Conservation (phyloP, 106 monocot species). For the Dendrobium nobile region DNA sequence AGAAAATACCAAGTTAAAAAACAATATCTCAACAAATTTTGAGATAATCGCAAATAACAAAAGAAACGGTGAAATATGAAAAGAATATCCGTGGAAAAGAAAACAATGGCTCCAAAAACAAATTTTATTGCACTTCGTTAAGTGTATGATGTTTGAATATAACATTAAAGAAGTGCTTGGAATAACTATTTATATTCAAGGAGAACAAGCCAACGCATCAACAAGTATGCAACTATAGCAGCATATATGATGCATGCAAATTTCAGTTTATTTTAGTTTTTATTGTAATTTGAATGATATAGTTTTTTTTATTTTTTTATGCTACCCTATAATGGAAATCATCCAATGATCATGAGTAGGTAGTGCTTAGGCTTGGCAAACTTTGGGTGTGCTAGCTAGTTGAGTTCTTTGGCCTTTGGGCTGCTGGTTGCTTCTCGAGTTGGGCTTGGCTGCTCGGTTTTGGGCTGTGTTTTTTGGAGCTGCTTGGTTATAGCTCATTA, state of each 20-base stretch:
- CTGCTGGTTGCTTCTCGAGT: too few relatives aligned
- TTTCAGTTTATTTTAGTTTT: too few relatives aligned
- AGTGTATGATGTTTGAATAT: background rate
- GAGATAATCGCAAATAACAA: background rate
- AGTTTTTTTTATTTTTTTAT: too few relatives aligned
- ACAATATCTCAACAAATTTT: background rate
- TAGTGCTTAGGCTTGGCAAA: too few relatives aligned
- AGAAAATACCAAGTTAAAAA: background rate
- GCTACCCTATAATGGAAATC: too few relatives aligned
- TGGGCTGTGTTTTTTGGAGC: too few relatives aligned
- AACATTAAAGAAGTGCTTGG: background rate
- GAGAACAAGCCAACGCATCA: background rate
- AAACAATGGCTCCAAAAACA: slow-evolving; percentile 2
- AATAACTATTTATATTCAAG: background rate
- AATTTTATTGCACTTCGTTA: background rate
- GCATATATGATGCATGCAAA: background rate
- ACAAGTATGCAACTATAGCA: background rate
- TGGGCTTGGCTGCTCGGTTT: too few relatives aligned
- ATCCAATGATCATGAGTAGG: too few relatives aligned
- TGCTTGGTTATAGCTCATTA: too few relatives aligned
- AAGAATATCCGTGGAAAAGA: background rate
- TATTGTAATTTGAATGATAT: too few relatives aligned
- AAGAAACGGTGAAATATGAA: background rate
- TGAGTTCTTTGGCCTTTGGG: too few relatives aligned
- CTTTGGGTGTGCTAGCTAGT: too few relatives aligned